These are phyloP conservation scores for Ensete ventricosum DNA, from an alignment of 176 grass and related monocot species.

Conservation along the genomic window DNA sequence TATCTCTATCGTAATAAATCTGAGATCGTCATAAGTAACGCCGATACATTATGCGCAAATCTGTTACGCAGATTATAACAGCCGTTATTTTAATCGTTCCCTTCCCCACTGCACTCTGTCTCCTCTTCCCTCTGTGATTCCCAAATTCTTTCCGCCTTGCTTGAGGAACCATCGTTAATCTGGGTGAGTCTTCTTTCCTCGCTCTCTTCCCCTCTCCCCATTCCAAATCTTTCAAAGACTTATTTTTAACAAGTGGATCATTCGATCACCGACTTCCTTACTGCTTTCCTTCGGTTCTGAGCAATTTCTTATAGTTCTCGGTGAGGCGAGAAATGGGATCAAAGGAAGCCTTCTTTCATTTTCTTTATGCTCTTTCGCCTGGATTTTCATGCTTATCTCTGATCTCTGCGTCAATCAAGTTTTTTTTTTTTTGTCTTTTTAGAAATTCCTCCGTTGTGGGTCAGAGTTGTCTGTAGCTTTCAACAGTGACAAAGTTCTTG, in stretches of 20 bases:
- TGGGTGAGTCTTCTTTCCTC: not conserved
- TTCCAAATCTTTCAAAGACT: not conserved
- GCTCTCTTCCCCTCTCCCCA: not conserved
- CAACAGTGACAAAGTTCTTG: not conserved
- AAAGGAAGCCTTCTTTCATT: no score
- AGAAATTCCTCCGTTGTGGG: not conserved
- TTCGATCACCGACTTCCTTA: not conserved
- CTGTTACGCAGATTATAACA: not conserved
- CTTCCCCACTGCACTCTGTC: not conserved
- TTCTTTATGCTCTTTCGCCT: no score
- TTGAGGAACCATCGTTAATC: not conserved
- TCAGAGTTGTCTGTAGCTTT: not conserved
- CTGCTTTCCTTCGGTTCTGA: not conserved
- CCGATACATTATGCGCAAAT: not conserved
- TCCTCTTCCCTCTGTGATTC: not conserved
- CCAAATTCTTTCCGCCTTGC: not conserved
- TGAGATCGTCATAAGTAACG: not conserved
- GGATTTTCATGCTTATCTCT: no score
- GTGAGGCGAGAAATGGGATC: not conserved
- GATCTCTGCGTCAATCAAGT: no score
- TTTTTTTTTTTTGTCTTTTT: not conserved
- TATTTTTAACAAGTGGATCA: not conserved
- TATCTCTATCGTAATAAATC: no score
- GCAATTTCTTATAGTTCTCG: not conserved
- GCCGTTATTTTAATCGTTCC: not conserved